Evolutionary conservation across 441 rosid species (phyloP).

Genomic region (Euphorbia schlechtendalii): DNA sequence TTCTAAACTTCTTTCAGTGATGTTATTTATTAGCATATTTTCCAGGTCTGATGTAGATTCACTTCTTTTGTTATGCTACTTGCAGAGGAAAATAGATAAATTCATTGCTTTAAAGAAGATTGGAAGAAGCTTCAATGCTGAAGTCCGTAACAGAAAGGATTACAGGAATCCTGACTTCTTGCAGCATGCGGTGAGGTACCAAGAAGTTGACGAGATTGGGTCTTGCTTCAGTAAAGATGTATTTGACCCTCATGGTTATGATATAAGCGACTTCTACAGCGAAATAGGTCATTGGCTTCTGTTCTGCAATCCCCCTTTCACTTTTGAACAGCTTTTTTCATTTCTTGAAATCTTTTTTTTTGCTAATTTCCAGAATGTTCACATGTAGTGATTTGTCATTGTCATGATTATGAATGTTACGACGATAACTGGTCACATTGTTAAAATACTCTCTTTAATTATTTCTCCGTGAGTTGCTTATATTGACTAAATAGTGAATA

Average conservation of each 20-base stretch:
- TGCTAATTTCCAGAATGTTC: neutral
- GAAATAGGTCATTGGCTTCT: slow-evolving; percentile 57
- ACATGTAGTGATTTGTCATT: neutral
- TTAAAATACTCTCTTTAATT: neutral
- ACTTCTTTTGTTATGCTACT: slow-evolving; percentile 18
- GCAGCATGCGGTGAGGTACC: slow-evolving; percentile 90
- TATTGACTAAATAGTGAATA: neutral
- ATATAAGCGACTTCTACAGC: slow-evolving; percentile 70
- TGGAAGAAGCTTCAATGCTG: slow-evolving; percentile 92
- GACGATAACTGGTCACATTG: neutral
- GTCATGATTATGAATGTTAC: neutral
- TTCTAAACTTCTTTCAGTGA: neutral
- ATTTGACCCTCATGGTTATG: slow-evolving; percentile 90
- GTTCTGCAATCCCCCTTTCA: slow-evolving; percentile 5
- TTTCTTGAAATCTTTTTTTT: neutral
- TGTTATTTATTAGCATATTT: slow-evolving; percentile 1
- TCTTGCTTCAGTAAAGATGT: slow-evolving; percentile 93
- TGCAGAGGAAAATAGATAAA: slow-evolving; percentile 72
- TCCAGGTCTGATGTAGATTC: neutral
- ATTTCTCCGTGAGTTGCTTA: neutral
- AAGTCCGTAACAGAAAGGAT: slow-evolving; percentile 87
- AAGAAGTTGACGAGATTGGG: slow-evolving; percentile 90
- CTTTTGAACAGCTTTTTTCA: neutral
- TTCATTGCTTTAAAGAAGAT: slow-evolving; percentile 66
- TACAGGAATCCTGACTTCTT: slow-evolving; percentile 93